Base-by-base conservation (phyloP, 768 basidiomycete species). In the Leucocoprinus leucothites region DNA sequence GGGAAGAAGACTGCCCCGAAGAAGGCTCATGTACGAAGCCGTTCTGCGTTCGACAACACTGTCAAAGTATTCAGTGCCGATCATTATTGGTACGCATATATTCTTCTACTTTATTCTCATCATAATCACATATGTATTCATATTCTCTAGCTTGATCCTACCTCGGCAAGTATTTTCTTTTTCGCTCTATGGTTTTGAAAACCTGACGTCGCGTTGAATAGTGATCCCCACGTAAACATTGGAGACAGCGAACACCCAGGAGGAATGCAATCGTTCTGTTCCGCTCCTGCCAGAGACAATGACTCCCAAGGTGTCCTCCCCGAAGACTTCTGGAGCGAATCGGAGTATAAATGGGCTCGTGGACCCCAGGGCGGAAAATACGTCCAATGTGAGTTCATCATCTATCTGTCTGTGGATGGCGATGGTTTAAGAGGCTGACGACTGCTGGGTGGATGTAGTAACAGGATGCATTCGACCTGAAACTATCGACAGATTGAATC, bases 181-280 rank as follows among this genome's bases (percentile, higher is more conserved):
- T 48, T n/a, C n/a, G n/a, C n/a, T n/a, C n/a, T n/a, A n/a, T n/a
- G n/a, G n/a, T n/a, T n/a, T n/a, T n/a, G n/a, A n/a, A n/a, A n/a
- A n/a, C n/a, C n/a, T n/a, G n/a, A 38, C 6, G 31, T 1, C n/a
- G n/a, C 1, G 13, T 21, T 26, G 6, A 13, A 21, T 44, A 78
- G 79, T n/a, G 62, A 75, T 42, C 67, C 76, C 0, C 77, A 82
- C 62, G 82, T 81, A 11, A 74, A 80, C 59, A 77, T 83, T 53
- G 81, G 81, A 3, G 79, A 80, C 62, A 79, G 75, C 57, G 80
- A 82, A 58, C 68, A 74, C 52, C 75, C 79, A 1, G 80, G 80
- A 31, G 79, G 80, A 9, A 80, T 76, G 75, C 73, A 77, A 63
- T 78, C 78, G 2, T 82, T 79, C 61, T 82, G 81, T 57, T 78